Base-by-base conservation (phyloP, 805 yeast species). In the Metschnikowia drakensbergensis region DNA sequence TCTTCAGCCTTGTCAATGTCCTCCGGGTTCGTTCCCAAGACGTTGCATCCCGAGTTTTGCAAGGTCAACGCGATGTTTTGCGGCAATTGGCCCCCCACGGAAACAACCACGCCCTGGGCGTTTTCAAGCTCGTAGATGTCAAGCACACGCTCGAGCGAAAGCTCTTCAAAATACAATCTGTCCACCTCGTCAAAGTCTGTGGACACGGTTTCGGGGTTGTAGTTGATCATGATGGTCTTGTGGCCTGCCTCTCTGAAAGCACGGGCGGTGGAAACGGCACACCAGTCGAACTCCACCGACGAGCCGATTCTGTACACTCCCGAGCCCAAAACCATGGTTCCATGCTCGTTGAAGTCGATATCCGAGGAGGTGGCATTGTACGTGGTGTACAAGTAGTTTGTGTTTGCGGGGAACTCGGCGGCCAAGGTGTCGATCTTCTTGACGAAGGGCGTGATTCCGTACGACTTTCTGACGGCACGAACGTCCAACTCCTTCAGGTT, bases 251-350 rank as follows among this genome's bases (percentile, higher is more conserved):
- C 86, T 69, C 99, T 83, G 61, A 92, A 82, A 38, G 97, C 90
- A 67, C 97, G 84, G 48, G 96, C 97, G 50, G 99, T 87, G 55
- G 94, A 82, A 54, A 92, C 99, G 48, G 98, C 99, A 79, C 99
- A 92, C 99, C 99, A 92, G 71, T 92, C 99, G 63, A 92, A 92
- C 74, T 94, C 99, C 47, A 92, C 99, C 30, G 97, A 90, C 1
- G 97, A 91, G 51, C 99, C 99, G 68, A 92, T 92, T 71, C 99
- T 83, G 81, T 92, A 92, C 45, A 94, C 99, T 76, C 99, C 98
- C n/a, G 97, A 90, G 47, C 98, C 99, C 60, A 92, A 78, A 36
- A 92, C 98, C 82, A 94, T 75, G 52, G 94, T 86, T 64, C 98
- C 98, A 57, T 87, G 79, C 51, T 92, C 98, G 61, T 86, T 81